Base-by-base conservation (phyloP, 441 rosid genomes). In the Pelargonium hybrid region DNA sequence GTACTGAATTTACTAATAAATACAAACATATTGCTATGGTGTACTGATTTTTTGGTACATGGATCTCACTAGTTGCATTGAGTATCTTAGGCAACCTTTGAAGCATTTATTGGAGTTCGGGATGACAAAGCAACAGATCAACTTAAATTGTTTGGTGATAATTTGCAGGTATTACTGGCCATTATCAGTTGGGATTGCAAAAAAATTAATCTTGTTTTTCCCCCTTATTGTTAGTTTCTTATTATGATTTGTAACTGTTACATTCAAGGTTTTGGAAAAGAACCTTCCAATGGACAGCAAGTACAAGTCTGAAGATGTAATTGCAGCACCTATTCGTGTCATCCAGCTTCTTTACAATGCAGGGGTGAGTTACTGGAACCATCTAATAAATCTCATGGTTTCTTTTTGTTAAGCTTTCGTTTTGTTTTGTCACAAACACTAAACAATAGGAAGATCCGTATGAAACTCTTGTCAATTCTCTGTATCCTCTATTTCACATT, bases 301-400 rank as follows among this genome's bases (percentile, higher is more conserved):
- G 20, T 90, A 87, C 81, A 94, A 94, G 74, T 94, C 97, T 63
- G 76, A 73, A 71, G 86, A 85, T 75, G 83, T 94, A 23, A 84
- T 76, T 54, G 96, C 96, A 80, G 97, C 98, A 79, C 97, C 98
- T 26, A 91, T 94, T 73, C 97, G 97, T 75, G 97, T 94, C 71
- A 85, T 91, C 72, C 88, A 85, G 75, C 92, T 94, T 75, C 76
- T 89, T 52, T 91, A 86, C 74, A 89, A 87, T 82, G 84, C 97
- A 56, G 97, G 98, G 81, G 97, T 94, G 77, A 83, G 92, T 86
- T 77, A 47, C 71, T 11, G 67, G 63, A 61, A n/a, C 37, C 65
- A 13, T 61, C 65, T 61, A 29, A 29, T 29, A 5, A 29, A 29
- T 29, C 34, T 29, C 34, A 29, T 29, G 34, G 34, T 29, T 29